Conservation (phyloP, 23 red algal species). For the Cyanidiococcus yangmingshanensis region DNA sequence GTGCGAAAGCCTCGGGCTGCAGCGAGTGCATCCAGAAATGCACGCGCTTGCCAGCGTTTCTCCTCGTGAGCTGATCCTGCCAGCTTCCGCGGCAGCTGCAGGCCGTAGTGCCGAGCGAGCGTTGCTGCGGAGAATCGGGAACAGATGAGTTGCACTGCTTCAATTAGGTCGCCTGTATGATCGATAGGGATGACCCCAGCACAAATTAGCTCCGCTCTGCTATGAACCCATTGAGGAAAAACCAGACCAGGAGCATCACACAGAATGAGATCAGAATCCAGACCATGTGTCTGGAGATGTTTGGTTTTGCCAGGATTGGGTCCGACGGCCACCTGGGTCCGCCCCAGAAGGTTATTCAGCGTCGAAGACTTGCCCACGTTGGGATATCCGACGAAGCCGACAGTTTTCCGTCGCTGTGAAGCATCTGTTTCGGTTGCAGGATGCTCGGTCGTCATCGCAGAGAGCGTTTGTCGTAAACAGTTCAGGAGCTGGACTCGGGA, state of each 20-base stretch:
- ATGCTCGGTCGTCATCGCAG: not conserved
- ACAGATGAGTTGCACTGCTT: slow-evolving; percentile 43
- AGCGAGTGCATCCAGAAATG: slow-evolving; percentile 58
- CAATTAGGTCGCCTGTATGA: slow-evolving; percentile 51
- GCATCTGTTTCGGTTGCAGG: not conserved
- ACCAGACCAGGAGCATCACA: slow-evolving; percentile 96
- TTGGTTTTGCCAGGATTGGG: slow-evolving; percentile 94
- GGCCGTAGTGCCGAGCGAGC: slow-evolving; percentile 53
- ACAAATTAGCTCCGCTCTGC: slow-evolving; percentile 66
- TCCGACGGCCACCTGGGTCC: slow-evolving; percentile 69
- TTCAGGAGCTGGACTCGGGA: not conserved
- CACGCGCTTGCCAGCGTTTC: slow-evolving; percentile 2
- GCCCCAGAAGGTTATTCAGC: slow-evolving; percentile 68
- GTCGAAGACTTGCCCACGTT: slow-evolving; percentile 98
- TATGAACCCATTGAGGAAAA: slow-evolving; percentile 81
- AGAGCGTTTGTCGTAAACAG: not conserved
- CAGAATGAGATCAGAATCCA: slow-evolving; percentile 48
- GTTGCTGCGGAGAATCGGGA: slow-evolving; percentile 36
- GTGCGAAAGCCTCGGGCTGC: slow-evolving; percentile 69
- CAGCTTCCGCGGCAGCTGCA: slow-evolving; percentile 31
- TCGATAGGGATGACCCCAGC: slow-evolving; percentile 86
- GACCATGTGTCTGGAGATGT: slow-evolving; percentile 74
- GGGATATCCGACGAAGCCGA: slow-evolving; percentile 93
- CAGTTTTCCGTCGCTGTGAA: slow-evolving; percentile 23
- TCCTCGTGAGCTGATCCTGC: not conserved